Evolutionary conservation across 805 yeast species (phyloP).

Genomic region (Candida coleopterorum): DNA sequence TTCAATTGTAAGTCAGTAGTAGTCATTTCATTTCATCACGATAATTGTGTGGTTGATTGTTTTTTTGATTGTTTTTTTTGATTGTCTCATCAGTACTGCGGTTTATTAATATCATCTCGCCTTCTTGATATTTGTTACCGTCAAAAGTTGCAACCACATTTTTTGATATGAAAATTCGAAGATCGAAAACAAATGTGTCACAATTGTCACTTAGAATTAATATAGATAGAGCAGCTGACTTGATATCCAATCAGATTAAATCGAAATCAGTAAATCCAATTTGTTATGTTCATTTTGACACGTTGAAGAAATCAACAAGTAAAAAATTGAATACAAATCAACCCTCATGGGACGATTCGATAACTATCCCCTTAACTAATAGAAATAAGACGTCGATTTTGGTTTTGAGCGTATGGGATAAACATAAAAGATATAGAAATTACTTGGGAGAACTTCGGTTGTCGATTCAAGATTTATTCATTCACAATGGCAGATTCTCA

Average conservation of each 20-base stretch:
- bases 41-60: too few relatives aligned
- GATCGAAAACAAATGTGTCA: background rate
- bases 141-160: background rate
- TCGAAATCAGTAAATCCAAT: constrained; percentile 30
- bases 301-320: constrained; percentile 22
- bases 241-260: constrained; percentile 10
- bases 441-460: constrained; percentile 39
- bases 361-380: constrained; percentile 25
- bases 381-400: constrained; percentile 27
- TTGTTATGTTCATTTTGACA: constrained; percentile 31
- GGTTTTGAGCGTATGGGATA: constrained; percentile 36
- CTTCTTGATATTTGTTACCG: too few relatives aligned
- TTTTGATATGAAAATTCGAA: constrained; percentile 2
- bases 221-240: constrained; percentile 37
- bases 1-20: too few relatives aligned
- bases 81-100: too few relatives aligned
- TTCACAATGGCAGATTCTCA: constrained; percentile 9
- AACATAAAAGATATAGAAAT: constrained; percentile 29
- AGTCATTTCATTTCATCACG: too few relatives aligned
- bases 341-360: constrained; percentile 37
- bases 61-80: too few relatives aligned
- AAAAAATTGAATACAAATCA: constrained; percentile 29
- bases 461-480: constrained; percentile 25
- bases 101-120: too few relatives aligned
- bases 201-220: constrained; percentile 22